Evolutionary conservation across 768 basidiomycete species (phyloP).

Genomic region (Vararia minispora): DNA sequence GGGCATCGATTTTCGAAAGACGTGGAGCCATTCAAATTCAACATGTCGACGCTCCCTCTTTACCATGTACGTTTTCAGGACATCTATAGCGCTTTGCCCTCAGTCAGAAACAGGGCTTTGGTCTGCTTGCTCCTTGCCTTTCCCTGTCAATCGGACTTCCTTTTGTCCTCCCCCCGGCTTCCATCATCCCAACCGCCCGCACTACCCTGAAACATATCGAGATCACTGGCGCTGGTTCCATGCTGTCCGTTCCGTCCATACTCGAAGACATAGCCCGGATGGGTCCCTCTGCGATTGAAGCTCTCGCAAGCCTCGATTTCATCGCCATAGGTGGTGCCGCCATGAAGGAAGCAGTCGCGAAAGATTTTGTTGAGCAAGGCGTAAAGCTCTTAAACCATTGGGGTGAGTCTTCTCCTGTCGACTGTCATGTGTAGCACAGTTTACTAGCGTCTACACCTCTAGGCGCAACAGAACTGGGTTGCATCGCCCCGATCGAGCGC

Average conservation of each 20-base stretch:
- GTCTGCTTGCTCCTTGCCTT: slow-evolving; percentile 24
- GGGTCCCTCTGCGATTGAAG: slow-evolving; percentile 16
- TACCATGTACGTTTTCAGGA: slow-evolving; percentile 23
- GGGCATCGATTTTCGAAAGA: slow-evolving; percentile 26
- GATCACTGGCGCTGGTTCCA: slow-evolving; percentile 20
- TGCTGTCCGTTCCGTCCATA: slow-evolving; percentile 30
- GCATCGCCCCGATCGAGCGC: slow-evolving; percentile 25
- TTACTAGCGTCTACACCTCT: slow-evolving; percentile 12
- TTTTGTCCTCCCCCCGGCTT: slow-evolving; percentile 25
- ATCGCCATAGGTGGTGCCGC: slow-evolving; percentile 29
- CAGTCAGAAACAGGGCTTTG: slow-evolving; percentile 22
- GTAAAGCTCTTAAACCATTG: slow-evolving; percentile 30
- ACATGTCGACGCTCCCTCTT: slow-evolving; percentile 27
- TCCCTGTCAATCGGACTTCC: slow-evolving; percentile 28
- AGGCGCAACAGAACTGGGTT: slow-evolving; percentile 25
- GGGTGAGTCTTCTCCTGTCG: slow-evolving; percentile 18
- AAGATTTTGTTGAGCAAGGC: slow-evolving; percentile 20
- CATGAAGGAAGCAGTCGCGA: slow-evolving; percentile 26
- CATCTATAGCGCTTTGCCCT: not conserved
- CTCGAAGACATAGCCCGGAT: slow-evolving; percentile 25
- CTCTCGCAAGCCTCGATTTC: slow-evolving; percentile 22
- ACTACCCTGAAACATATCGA: slow-evolving; percentile 15
- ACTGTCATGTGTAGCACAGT: not conserved
- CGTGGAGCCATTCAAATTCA: slow-evolving; percentile 19
- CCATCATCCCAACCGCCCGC: slow-evolving; percentile 26